These are phyloP conservation scores for Cornus controversa DNA, from an alignment of 148 eudicot species.

Conservation along the genomic window DNA sequence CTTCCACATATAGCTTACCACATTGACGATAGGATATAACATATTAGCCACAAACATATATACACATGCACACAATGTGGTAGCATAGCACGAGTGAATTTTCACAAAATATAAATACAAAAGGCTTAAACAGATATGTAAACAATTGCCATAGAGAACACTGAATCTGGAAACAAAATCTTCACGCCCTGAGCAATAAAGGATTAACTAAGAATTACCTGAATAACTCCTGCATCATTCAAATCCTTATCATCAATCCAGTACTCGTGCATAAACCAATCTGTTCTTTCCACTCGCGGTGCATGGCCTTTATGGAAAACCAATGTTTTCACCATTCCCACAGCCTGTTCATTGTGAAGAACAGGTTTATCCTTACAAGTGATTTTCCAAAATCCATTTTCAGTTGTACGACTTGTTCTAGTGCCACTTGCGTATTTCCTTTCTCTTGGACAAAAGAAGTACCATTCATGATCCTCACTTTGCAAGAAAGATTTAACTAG, in stretches of 20 bases:
- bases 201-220: constrained; percentile 31
- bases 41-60: not conserved
- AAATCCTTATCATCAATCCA: constrained; percentile 41
- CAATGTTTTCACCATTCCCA: constrained; percentile 70
- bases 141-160: not conserved
- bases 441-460: constrained; percentile 65
- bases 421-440: constrained; percentile 54
- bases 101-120: not conserved
- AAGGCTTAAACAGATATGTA: not conserved
- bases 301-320: constrained; percentile 66
- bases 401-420: constrained; percentile 59
- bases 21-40: not conserved
- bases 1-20: not conserved
- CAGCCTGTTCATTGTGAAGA: constrained; percentile 31
- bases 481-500: constrained; percentile 43
- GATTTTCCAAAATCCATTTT: constrained; percentile 75
- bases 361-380: constrained; percentile 71
- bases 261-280: constrained; percentile 88
- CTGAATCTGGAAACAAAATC: not conserved
- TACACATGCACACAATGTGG: not conserved
- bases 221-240: constrained; percentile 40
- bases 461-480: constrained; percentile 70
- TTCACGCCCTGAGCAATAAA: not conserved
- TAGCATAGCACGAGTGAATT: not conserved
- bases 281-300: constrained; percentile 65